Evolutionary conservation across 768 basidiomycete species (phyloP).

Genomic region (Hericium erinaceus): DNA sequence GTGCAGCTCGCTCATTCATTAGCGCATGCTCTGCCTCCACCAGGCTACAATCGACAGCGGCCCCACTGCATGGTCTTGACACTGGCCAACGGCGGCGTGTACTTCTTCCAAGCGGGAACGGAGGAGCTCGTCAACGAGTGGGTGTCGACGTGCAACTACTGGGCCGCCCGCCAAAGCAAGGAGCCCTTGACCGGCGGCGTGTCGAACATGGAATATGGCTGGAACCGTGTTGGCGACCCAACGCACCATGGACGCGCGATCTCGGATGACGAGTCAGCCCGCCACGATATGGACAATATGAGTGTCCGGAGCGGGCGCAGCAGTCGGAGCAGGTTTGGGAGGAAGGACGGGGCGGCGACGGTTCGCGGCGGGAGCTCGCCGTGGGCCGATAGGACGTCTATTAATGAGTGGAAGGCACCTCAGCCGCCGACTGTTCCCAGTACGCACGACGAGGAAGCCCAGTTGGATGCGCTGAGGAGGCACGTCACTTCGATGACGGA

Average conservation of each 20-base stretch:
- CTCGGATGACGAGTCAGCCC: constrained; percentile 47
- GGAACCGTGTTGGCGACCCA: constrained; percentile 69
- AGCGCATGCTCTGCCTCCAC: constrained; percentile 79
- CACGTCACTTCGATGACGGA: constrained; percentile 68
- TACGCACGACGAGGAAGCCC: constrained; percentile 84
- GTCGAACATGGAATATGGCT: constrained; percentile 99
- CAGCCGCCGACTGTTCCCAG: constrained; percentile 77
- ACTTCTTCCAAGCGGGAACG: constrained; percentile 97
- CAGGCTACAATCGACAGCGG: constrained; percentile 84
- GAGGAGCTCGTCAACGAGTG: constrained; percentile 98
- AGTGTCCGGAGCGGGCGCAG: constrained; percentile 73
- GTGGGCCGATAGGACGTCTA: constrained; percentile 62
- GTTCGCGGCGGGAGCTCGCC: constrained; percentile 62
- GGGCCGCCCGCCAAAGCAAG: constrained; percentile 92
- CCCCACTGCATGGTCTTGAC: constrained; percentile 95
- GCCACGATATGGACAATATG: constrained; percentile 48
- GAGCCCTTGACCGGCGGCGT: constrained; percentile 95
- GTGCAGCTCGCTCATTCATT: constrained; percentile 82
- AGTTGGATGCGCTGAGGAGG: constrained; percentile 80
- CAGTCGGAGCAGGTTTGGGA: constrained; percentile 62
- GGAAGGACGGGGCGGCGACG: constrained; percentile 59
- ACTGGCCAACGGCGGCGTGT: constrained; percentile 81
- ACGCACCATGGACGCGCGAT: constrained; percentile 40
- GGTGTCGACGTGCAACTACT: constrained; percentile 99
- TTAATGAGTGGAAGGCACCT: constrained; percentile 95